These are phyloP conservation scores for Tuber indicum DNA, from an alignment of 495 filamentous ascomycete genomes.

Conservation along the genomic window DNA sequence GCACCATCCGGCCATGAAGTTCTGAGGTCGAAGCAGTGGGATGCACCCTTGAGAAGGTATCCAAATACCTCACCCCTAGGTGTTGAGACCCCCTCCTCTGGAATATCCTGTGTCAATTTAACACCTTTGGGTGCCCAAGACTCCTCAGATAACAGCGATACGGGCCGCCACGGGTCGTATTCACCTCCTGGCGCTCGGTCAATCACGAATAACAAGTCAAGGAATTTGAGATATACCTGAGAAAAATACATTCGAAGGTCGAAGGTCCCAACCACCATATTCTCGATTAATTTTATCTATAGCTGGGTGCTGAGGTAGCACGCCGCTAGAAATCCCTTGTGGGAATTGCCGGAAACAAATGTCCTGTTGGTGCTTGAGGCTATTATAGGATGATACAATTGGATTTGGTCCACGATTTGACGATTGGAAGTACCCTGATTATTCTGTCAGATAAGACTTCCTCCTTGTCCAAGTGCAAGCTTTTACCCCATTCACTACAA, in stretches of 20 bases:
- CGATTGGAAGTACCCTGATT: constrained; percentile 48
- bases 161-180: constrained; percentile 56
- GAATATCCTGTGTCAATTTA: constrained; percentile 44
- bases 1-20: constrained; percentile 22
- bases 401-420: constrained; percentile 47
- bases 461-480: not conserved
- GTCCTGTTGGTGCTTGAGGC: constrained; percentile 49
- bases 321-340: constrained; percentile 45
- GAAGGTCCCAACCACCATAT: constrained; percentile 54
- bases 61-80: constrained; percentile 48
- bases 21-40: constrained; percentile 53
- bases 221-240: constrained; percentile 11
- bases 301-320: constrained; percentile 47
- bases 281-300: constrained; percentile 44
- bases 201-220: not conserved
- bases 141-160: constrained; percentile 49
- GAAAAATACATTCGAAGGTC: constrained; percentile 54
- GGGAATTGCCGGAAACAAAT: constrained; percentile 54
- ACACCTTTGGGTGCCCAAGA: constrained; percentile 44
- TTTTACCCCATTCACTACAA: constrained; percentile 52
- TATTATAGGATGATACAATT: constrained; percentile 51
- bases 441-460: not conserved
- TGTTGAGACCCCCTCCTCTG: constrained; percentile 48
- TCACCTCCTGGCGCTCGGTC: constrained; percentile 31
- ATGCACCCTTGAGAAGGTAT: constrained; percentile 47